Evolutionary conservation across 352 stramenopile species (phyloP), one percentile per base, ranked within the genome.

Genomic region (Phytophthora chlamydospora): DNA sequence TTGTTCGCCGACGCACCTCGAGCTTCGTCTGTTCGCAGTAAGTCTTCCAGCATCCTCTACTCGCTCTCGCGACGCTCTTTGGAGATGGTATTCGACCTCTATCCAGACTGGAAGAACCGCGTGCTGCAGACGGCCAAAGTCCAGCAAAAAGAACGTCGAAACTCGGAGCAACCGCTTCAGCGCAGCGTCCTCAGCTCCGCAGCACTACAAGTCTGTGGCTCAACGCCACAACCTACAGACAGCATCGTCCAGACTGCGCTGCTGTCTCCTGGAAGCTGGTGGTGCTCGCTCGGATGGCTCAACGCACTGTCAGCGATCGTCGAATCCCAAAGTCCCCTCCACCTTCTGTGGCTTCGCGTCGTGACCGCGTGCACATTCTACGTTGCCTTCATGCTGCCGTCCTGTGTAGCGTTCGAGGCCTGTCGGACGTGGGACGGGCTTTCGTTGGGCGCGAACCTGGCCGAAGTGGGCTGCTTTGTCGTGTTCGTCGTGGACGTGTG

Each of bases 11-110:
- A 87, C 38, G 36, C 46, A 9, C 77, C 67, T 13, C 73, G 77
- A 13, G 70, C 66, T 6, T 71, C 53, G 0, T 76, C 56, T 11
- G 71, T 85, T 10, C 65, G 68, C 7, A 62, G 70, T 21, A 80
- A 74, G 29, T 78, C 77, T 2, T 87, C 77, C 9, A 85, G 75
- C 21, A 85, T 83, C 17, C 47, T 87, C 0, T 87, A 84, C 35
- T 49, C 50, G 8, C 52, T 87, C 6, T 87, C 77, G 1, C 62
- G 76, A 12, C 38, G 69, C 11, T 81, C 75, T 7, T 52, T 85
- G 11, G 71, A 88, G 27, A 53, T 73, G 34, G 68, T 86, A 6
- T 88, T 88, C 44, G 77, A 83, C 3, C 53, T 79, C 2, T 84
- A 78, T 41, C 78, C 75, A 0, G 63, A 73, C 33, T 89, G 75